Base-by-base conservation (phyloP, 495 filamentous ascomycete genomes). In the Aspergillus indologenus region DNA sequence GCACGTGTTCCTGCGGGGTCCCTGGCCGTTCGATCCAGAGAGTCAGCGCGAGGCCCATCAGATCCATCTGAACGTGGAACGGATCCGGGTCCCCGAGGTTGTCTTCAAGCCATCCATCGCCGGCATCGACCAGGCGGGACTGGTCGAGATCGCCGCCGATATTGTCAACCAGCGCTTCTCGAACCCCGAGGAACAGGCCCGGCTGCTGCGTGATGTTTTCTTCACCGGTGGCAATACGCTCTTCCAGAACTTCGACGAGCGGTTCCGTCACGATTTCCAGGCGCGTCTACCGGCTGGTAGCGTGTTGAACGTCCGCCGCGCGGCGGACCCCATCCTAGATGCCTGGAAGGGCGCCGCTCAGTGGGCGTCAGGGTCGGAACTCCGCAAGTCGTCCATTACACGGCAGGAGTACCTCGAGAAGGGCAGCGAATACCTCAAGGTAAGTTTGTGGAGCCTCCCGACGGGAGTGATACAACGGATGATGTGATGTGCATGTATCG, bases 51-150 rank as follows among this genome's bases (percentile, higher is more conserved):
- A 98, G 72, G 85, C 81, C 8, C 84, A 96, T 66, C 92, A 97
- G 70, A 71, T 98, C 40, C 94, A 98, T 70, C 82, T 98, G 43
- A 98, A 98, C 68, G 89, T 98, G 46, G 94, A 98, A 76, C 85
- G 95, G 26, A 96, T 98, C 68, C 89, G 94, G 22, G 92, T 96
- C 0, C 95, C 94, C 3, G 94, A 98, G 74, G 87, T 98, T 15
- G 83, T 96, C 14, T 98, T 97, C 76, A 90, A 96, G 70, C 94
- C 94, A 0, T 82, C 81, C n/a, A 96, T 98, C 66, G 94, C 95
- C 1, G 94, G 94, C 3, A 79, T 98, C 40, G 94, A 98, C 67
- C 94, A 98, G 71, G 92, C 93, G 0, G 94, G 94, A 20, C 80
- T 98, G 19, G 79, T 95, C 20, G 93, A 98, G 72, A 91, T 96